Evolutionary conservation across 495 filamentous ascomycete genomes (phyloP).

Genomic region (Penicillium parvum): DNA sequence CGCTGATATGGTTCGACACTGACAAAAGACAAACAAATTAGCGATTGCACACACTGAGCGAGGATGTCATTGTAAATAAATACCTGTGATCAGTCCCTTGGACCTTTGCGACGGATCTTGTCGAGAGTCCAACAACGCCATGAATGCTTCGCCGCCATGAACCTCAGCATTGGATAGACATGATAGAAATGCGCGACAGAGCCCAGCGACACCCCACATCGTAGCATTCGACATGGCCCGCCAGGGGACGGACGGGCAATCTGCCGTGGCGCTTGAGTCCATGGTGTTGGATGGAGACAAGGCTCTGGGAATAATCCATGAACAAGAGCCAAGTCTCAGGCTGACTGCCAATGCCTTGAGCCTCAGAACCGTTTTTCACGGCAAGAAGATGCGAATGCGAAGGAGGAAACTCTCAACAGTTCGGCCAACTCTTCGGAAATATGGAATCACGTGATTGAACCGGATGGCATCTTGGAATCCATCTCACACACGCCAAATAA

Average conservation of each 20-base stretch:
- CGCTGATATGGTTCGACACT: constrained; percentile 94
- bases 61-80: constrained; percentile 7
- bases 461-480: constrained; percentile 13
- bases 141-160: constrained; percentile 67
- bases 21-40: constrained; percentile 5
- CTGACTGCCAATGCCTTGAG: constrained; percentile 4
- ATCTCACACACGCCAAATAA: not conserved
- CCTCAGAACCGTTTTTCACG: not conserved
- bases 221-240: constrained; percentile 38
- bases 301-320: constrained; percentile 30
- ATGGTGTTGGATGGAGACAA: constrained; percentile 25
- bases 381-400: not conserved
- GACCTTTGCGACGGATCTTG: constrained; percentile 62
- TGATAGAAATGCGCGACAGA: constrained; percentile 47
- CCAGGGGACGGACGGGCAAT: constrained; percentile 42
- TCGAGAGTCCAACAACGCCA: constrained; percentile 69
- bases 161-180: constrained; percentile 50
- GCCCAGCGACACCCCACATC: constrained; percentile 40
- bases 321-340: constrained; percentile 1
- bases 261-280: constrained; percentile 39
- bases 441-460: constrained; percentile 25
- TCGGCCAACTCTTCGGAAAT: constrained; percentile 17
- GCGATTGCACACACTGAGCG: not conserved
- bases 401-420: constrained; percentile 4
- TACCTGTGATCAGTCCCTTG: constrained; percentile 84